Conservation (phyloP, 257 asterid genomes). For the Rubia yunnanensis region DNA sequence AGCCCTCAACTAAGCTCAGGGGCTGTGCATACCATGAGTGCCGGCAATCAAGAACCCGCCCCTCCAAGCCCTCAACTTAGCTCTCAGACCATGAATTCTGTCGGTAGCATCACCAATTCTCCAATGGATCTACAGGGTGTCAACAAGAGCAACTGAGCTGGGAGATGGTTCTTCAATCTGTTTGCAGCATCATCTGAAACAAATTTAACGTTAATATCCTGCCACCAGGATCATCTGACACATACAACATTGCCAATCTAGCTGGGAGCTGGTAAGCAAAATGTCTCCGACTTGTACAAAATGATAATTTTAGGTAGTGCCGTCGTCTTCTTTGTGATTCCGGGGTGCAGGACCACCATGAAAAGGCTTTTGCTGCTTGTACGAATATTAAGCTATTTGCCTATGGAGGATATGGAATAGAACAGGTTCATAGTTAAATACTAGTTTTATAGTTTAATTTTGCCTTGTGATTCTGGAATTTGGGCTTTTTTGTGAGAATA, state of each 20-base stretch:
- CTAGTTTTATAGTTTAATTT: neutral
- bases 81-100: conserved; percentile 87
- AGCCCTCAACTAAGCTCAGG: conserved; percentile 98
- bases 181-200: neutral
- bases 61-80: conserved; percentile 97
- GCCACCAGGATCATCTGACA: neutral
- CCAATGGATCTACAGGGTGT: conserved; percentile 88
- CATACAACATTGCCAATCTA: neutral
- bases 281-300: neutral
- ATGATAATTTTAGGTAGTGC: neutral
- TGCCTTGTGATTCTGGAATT: neutral
- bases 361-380: neutral
- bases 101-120: conserved; percentile 71
- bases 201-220: neutral
- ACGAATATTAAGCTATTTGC: neutral
- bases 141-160: conserved; percentile 61
- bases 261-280: neutral
- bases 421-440: neutral
- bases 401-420: neutral
- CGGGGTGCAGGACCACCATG: neutral
- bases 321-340: too few relatives aligned
- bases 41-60: conserved; percentile 69
- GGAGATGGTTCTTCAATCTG: neutral
- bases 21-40: conserved; percentile 52
- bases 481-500: neutral